Evolutionary conservation across 1,284 basidiomycete genomes (phyloP).

Genomic region (Pulveroboletus sp.): DNA sequence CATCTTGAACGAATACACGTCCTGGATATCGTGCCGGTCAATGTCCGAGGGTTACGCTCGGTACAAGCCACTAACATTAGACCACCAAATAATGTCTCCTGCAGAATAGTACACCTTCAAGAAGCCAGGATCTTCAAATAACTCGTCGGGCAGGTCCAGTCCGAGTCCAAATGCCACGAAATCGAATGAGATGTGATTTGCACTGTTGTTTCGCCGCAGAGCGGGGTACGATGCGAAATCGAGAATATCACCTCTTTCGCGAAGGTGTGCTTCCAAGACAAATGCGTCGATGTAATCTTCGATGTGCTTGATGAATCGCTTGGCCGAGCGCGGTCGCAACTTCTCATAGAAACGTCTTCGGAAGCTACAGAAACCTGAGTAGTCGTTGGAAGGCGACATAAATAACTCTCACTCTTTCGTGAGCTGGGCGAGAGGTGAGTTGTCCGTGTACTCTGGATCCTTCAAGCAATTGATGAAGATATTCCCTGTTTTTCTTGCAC

Average conservation of each 20-base stretch:
- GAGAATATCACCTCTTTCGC: conserved; percentile 55
- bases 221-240: conserved; percentile 52
- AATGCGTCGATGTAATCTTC: conserved; percentile 60
- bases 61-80: conserved; percentile 48
- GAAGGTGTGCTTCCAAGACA: conserved; percentile 58
- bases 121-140: conserved; percentile 57
- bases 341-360: conserved; percentile 46
- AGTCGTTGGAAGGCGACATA: neutral
- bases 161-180: conserved; percentile 62
- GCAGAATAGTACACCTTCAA: conserved; percentile 57
- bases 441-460: conserved; percentile 53
- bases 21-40: conserved; percentile 42
- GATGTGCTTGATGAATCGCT: conserved; percentile 55
- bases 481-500: conserved; percentile 54
- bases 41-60: neutral
- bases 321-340: conserved; percentile 46
- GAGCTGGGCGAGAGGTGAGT: conserved; percentile 55
- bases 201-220: conserved; percentile 67
- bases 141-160: conserved; percentile 61
- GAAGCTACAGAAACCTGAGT: conserved; percentile 44
- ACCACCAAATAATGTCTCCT: conserved; percentile 68
- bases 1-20: conserved; percentile 73
- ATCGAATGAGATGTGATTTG: conserved; percentile 61
- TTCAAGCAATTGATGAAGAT: conserved; percentile 55
- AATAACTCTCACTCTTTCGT: conserved; percentile 56